Evolutionary conservation across 257 asterid genomes (phyloP).

Genomic region (Salvia hispanica): DNA sequence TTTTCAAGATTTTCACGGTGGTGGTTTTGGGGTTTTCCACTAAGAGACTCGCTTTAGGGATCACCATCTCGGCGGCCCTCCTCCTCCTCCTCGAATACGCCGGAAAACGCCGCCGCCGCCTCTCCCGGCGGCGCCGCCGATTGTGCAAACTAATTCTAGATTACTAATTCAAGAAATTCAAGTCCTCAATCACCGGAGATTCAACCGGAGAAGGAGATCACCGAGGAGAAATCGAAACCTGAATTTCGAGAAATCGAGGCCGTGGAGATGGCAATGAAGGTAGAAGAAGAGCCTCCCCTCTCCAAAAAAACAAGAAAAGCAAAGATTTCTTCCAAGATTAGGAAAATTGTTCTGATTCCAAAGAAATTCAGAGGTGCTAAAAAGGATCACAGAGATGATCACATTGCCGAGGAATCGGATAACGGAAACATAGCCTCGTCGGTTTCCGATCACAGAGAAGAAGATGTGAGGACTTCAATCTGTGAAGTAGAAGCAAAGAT

Average conservation of each 20-base stretch:
- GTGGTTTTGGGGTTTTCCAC: constrained; percentile 64
- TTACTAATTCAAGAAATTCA: background rate
- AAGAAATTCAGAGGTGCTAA: constrained; percentile 42
- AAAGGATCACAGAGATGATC: constrained; percentile 26
- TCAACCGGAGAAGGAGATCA: constrained; percentile 34
- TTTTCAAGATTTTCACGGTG: constrained; percentile 51
- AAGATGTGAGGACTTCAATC: background rate
- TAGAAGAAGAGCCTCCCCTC: constrained; percentile 28
- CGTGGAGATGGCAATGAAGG: constrained; percentile 32
- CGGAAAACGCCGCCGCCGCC: constrained; percentile 30
- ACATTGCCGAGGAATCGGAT: constrained; percentile 16
- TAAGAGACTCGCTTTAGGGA: constrained; percentile 58
- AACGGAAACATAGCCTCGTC: constrained; percentile 26
- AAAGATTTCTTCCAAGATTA: constrained; percentile 60
- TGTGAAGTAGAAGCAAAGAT: constrained; percentile 10
- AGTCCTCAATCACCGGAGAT: constrained; percentile 17
- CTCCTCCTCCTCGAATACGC: constrained; percentile 55
- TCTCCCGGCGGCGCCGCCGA: constrained; percentile 23
- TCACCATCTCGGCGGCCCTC: constrained; percentile 67
- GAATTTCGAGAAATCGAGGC: constrained; percentile 30
- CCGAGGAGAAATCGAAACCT: constrained; percentile 12
- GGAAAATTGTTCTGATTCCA: constrained; percentile 40
- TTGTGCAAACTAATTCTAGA: background rate
- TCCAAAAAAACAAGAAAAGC: constrained; percentile 38
- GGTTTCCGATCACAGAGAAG: constrained; percentile 29